A percentile compares a stretch with the other conserved stretches of the same genome.
These are phyloP conservation scores for Phytophthora quininea DNA, from an alignment of 352 stramenopile species.

Conservation along the genomic window DNA sequence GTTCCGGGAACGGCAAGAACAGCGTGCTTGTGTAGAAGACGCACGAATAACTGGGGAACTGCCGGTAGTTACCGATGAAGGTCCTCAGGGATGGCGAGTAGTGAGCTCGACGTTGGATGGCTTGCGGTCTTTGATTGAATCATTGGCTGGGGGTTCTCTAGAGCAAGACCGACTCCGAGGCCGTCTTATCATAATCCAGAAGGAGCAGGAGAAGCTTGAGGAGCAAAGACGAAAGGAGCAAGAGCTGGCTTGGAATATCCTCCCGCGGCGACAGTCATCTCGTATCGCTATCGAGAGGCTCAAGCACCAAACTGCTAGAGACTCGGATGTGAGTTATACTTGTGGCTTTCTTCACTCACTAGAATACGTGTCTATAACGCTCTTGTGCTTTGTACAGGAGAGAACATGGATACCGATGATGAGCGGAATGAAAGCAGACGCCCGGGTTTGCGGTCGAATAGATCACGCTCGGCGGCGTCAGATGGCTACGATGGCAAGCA, in stretches of 20 bases:
- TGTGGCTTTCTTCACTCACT: background rate
- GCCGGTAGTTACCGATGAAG: conserved; percentile 44
- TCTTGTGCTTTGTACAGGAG: conserved; percentile 20
- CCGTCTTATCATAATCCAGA: conserved; percentile 79
- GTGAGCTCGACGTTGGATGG: conserved; percentile 73
- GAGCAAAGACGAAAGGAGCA: conserved; percentile 69
- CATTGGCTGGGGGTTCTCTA: conserved; percentile 66
- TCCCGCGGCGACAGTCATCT: conserved; percentile 83
- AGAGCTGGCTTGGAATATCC: conserved; percentile 74
- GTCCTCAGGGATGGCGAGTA: conserved; percentile 69
- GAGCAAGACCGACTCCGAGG: conserved; percentile 79
- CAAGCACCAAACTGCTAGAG: conserved; percentile 62
- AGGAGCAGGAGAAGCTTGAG: conserved; percentile 76
- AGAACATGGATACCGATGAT: conserved; percentile 32
- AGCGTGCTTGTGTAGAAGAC: conserved; percentile 66
- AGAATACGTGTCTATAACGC: conserved; percentile 5
- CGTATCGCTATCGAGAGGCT: conserved; percentile 83
- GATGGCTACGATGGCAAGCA: conserved; percentile 44
- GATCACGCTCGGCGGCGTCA: conserved; percentile 18
- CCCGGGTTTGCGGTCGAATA: conserved; percentile 25
- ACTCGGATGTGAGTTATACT: conserved; percentile 49
- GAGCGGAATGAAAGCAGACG: conserved; percentile 24
- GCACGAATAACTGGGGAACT: conserved; percentile 47
- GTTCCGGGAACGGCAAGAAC: conserved; percentile 61
- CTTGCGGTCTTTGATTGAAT: conserved; percentile 57